Conservation (phyloP, 2,329 filamentous ascomycete species). For the Fusarium acutatum region DNA sequence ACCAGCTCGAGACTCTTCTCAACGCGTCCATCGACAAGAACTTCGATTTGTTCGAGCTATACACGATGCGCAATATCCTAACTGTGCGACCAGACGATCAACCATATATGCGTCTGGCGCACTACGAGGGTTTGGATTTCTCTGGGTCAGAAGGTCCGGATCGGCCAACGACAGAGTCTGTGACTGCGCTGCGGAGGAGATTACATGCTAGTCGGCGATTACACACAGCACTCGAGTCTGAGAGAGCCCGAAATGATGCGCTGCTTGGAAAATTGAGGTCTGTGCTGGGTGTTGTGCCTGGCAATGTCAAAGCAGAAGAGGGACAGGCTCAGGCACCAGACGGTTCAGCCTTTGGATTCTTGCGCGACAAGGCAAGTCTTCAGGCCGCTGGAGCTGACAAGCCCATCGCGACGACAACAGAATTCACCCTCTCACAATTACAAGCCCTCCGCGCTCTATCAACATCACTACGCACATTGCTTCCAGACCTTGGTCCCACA, state of each 20-base stretch:
- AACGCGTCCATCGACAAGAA: conserved; percentile 84
- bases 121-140: conserved; percentile 78
- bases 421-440: conserved; percentile 84
- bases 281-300: conserved; percentile 47
- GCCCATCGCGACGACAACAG: conserved; percentile 74
- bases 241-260: conserved; percentile 76
- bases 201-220: conserved; percentile 82
- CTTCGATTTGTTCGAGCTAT: conserved; percentile 89
- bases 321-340: conserved; percentile 13
- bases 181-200: conserved; percentile 76
- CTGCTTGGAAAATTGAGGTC: conserved; percentile 71
- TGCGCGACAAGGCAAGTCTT: conserved; percentile 62
- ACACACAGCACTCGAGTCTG: conserved; percentile 72
- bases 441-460: conserved; percentile 77
- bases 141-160: conserved; percentile 28
- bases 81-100: conserved; percentile 74
- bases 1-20: conserved; percentile 83
- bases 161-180: conserved; percentile 69
- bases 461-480: conserved; percentile 67
- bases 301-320: conserved; percentile 39
- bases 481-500: conserved; percentile 64
- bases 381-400: conserved; percentile 59
- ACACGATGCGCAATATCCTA: conserved; percentile 86
- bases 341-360: conserved; percentile 61
- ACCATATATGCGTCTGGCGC: conserved; percentile 81